These are phyloP conservation scores for Colletotrichum kahawae DNA, from an alignment of 2,329 filamentous ascomycete genomes.

Conservation along the genomic window DNA sequence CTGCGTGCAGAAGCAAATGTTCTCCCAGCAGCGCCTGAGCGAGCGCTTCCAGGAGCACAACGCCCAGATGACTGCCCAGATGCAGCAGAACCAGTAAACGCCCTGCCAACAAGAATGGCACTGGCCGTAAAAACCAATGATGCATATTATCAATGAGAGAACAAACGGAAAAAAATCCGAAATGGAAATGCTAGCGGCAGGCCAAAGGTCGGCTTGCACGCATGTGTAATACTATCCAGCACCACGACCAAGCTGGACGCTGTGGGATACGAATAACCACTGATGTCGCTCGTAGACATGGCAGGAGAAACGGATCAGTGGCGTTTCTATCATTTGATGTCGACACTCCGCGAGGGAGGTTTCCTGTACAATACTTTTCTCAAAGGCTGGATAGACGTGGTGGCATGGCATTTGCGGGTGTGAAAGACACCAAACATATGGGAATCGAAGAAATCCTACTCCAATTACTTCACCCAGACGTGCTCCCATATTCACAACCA, in stretches of 20 bases:
- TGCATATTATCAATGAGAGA: not conserved
- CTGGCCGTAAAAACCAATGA: not conserved
- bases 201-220: not conserved
- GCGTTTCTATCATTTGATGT: not conserved
- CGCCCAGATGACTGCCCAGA: conserved; percentile 61
- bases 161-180: not conserved
- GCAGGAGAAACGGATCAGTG: not conserved
- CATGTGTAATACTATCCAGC: conserved; percentile 21
- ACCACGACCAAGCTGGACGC: not conserved
- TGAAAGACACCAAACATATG: not conserved
- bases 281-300: not conserved
- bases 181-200: not conserved
- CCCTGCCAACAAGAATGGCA: not conserved
- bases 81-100: conserved; percentile 51
- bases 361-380: conserved; percentile 18
- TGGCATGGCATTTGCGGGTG: conserved; percentile 5
- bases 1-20: conserved; percentile 96
- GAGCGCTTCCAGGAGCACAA: conserved; percentile 84
- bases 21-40: conserved; percentile 86
- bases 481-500: not conserved
- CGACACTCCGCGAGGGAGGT: not conserved
- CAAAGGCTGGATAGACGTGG: not conserved
- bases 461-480: not conserved
- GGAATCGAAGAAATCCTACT: conserved; percentile 1
- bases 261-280: not conserved